A percentile compares a stretch with the other conserved stretches of the same genome.
phyloP scores from a whole-genome alignment of 148 eudicot genomes.

The Agrostemma githago region DNA sequence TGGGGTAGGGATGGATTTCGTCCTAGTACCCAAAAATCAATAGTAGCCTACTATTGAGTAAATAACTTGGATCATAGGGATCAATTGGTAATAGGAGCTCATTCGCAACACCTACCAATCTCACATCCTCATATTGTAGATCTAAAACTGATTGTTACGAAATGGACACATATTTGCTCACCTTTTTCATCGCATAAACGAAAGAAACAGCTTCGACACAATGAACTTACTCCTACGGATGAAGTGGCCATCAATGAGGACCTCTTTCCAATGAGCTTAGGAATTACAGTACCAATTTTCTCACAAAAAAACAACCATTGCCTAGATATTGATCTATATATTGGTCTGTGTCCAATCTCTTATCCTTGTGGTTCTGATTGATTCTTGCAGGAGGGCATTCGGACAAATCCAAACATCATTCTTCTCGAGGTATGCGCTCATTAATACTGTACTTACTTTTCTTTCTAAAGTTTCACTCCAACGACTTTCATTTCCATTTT shows the following conservation, averaged over 20 bases:
- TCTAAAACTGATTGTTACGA: too few relatives aligned
- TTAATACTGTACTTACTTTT: background rate
- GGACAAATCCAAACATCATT: slow-evolving; percentile 65
- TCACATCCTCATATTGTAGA: too few relatives aligned
- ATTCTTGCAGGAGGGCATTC: slow-evolving; percentile 49
- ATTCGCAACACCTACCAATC: too few relatives aligned
- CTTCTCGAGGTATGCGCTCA: slow-evolving; percentile 62
- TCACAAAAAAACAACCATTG: background rate
- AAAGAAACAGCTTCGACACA: too few relatives aligned
- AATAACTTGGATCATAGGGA: background rate
- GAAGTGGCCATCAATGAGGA: background rate
- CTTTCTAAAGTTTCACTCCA: background rate
- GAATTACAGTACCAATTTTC: background rate
- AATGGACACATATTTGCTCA: too few relatives aligned
- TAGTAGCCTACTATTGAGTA: background rate
- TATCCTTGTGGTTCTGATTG: slow-evolving; percentile 8
- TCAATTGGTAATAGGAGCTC: too few relatives aligned
- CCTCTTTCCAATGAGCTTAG: background rate
- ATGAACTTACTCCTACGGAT: too few relatives aligned
- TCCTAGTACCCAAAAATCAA: background rate
- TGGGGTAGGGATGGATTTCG: background rate
- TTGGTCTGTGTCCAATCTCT: slow-evolving; percentile 1
- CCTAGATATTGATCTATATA: slow-evolving; percentile 4
- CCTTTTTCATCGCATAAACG: too few relatives aligned
- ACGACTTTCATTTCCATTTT: background rate